Conservation (phyloP, 2,329 filamentous ascomycete genomes). For the Fusarium poae region DNA sequence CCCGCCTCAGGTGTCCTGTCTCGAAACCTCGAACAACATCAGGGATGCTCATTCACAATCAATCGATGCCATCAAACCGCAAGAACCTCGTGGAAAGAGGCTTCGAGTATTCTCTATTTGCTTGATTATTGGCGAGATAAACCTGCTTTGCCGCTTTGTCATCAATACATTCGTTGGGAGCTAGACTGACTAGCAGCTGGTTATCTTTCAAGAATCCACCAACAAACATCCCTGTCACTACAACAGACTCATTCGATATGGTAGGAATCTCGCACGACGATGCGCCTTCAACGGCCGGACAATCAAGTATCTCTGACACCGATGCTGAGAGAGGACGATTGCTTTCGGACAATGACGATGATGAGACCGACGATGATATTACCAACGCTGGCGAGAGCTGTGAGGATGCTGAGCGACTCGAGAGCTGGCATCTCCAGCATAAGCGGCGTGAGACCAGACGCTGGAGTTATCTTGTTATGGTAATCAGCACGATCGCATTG, state of each 20-base stretch:
- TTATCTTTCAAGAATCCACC: slow-evolving; percentile 12
- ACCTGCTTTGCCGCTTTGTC: slow-evolving; percentile 1
- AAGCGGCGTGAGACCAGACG: slow-evolving; percentile 37
- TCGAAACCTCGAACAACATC: slow-evolving; percentile 25
- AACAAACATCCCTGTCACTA: slow-evolving; percentile 29
- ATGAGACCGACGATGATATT: too few species aligned
- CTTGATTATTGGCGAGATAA: background rate
- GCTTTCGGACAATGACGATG: slow-evolving; percentile 27
- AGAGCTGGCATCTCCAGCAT: slow-evolving; percentile 38
- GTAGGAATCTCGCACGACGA: slow-evolving; percentile 33
- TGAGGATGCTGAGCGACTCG: slow-evolving; percentile 36
- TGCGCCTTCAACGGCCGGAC: slow-evolving; percentile 26
- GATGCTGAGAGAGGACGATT: slow-evolving; percentile 33
- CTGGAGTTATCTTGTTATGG: slow-evolving; percentile 44
- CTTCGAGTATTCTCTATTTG: background rate
- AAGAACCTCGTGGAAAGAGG: slow-evolving; percentile 6
- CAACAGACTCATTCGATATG: slow-evolving; percentile 32
- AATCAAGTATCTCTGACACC: slow-evolving; percentile 24
- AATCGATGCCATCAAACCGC: slow-evolving; percentile 2
- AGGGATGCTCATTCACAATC: slow-evolving; percentile 29
- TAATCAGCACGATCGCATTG: slow-evolving; percentile 34
- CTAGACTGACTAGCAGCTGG: slow-evolving; percentile 11
- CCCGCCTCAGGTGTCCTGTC: slow-evolving; percentile 28
- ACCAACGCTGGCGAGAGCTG: slow-evolving; percentile 11
- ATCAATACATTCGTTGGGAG: background rate